These are phyloP conservation scores for Sporothrix globosa DNA, from an alignment of 2,329 filamentous ascomycete genomes.

Conservation along the genomic window DNA sequence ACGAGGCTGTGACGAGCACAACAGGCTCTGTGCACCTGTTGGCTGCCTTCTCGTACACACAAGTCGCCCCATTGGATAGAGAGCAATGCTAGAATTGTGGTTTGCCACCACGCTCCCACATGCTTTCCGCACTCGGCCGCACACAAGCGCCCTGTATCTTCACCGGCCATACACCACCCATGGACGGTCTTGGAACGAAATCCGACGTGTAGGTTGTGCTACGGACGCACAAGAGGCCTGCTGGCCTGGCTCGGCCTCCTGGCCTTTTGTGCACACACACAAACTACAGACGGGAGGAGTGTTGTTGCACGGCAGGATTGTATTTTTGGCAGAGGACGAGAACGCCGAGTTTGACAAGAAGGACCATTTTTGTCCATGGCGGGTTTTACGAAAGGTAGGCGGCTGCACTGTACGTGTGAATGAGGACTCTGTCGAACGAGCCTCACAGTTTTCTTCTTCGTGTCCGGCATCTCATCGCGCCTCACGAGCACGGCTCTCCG, in stretches of 20 bases:
- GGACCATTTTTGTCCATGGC: not conserved
- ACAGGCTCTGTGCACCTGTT: not conserved
- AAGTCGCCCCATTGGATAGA: not conserved
- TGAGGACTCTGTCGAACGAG: not conserved
- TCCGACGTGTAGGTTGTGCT: conserved; percentile 3
- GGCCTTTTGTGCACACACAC: not conserved
- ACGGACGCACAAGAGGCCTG: not conserved
- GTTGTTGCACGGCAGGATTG: not conserved
- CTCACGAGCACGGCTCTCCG: not conserved
- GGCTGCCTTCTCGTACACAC: not conserved
- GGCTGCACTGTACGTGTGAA: not conserved
- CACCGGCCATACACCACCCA: not conserved
- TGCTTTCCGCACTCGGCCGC: not conserved
- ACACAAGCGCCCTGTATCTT: not conserved
- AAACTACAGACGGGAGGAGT: not conserved
- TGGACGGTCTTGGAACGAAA: not conserved
- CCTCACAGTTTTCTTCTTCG: not conserved
- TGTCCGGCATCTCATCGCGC: not conserved
- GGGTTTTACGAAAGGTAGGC: not conserved
- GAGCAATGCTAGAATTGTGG: not conserved
- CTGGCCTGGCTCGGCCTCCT: not conserved
- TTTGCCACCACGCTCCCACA: not conserved
- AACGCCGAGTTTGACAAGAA: not conserved
- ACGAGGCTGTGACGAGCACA: not conserved
- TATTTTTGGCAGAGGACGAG: conserved; percentile 2